Evolutionary conservation across 805 yeast genomes (phyloP), one percentile per base, ranked within the genome.

Genomic region (Saturnispora kantuleensis): DNA sequence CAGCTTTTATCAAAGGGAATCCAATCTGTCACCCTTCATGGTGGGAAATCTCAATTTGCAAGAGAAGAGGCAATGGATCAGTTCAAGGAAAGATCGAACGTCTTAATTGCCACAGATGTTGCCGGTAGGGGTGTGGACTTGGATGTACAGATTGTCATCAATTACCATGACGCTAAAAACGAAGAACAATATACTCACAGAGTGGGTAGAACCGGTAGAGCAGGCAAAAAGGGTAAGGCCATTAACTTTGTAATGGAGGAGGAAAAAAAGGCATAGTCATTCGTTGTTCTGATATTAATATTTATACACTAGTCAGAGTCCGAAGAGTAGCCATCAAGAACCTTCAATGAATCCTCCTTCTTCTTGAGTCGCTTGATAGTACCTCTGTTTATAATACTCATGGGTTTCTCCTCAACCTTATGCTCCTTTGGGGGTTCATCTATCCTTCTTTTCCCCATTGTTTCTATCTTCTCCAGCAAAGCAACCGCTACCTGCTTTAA

Each of bases 41-140:
- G 97, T 11, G 80, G 89, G 0, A 85, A 84, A 58, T 71, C 81
- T 1, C 98, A 90, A 63, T 84, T 77, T 10, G 81, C 81, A 54
- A 75, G 98, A 63, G 97, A 90, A 56, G 64, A 64, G n/a, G 84
- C 95, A 0, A 69, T 90, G 13, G 63, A 66, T 9, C 69, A 76
- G 31, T 70, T 90, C 49, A 70, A 80, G 38, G 51, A 63, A 5
- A 62, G 65, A 18, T 73, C 73, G 0, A 80, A 78, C 42, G 68
- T 85, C 6, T 64, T 90, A 36, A 79, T 90, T 13, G 97, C 97
- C 3, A 93, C 97, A 0, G 96, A 90, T 60, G 87, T 90, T 18
- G 97, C 97, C 0, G 95, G 96, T 3, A 76, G 98, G 66, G 98
- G 98, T 59, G 76, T 90, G 38, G 97, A 93, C 62, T 79, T 90